Conservation (phyloP, 2,329 filamentous ascomycete genomes). For the Periconia digitata region DNA sequence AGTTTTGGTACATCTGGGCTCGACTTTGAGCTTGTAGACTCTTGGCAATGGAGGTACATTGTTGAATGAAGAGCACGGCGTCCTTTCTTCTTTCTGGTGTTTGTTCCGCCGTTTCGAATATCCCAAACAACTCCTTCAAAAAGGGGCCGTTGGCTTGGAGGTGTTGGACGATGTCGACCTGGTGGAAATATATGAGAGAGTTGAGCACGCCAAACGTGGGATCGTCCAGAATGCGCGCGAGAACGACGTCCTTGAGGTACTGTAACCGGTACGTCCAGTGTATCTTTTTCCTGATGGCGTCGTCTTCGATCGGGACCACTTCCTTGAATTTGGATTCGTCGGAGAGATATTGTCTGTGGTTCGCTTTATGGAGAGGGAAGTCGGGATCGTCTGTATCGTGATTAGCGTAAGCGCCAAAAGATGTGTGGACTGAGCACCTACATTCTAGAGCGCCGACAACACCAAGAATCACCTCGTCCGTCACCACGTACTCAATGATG, state of each 20-base stretch:
- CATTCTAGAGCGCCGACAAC: constrained; percentile 89
- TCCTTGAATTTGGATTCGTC: constrained; percentile 92
- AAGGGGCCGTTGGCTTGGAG: constrained; percentile 81
- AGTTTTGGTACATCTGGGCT: constrained; percentile 83
- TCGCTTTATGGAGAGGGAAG: constrained; percentile 95
- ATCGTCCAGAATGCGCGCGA: constrained; percentile 94
- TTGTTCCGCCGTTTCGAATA: constrained; percentile 69
- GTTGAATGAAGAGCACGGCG: constrained; percentile 93
- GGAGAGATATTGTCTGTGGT: constrained; percentile 89
- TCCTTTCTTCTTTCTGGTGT: constrained; percentile 82
- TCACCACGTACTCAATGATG: constrained; percentile 92
- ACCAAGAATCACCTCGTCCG: constrained; percentile 83
- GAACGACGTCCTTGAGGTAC: constrained; percentile 97
- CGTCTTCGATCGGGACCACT: constrained; percentile 88
- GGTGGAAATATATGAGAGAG: constrained; percentile 97
- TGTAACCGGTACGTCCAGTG: constrained; percentile 94
- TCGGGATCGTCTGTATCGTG: constrained; percentile 72
- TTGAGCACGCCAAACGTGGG: constrained; percentile 97
- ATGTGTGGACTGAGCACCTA: constrained; percentile 51
- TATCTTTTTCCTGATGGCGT: constrained; percentile 81
- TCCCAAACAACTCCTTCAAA: constrained; percentile 80
- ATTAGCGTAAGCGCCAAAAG: neutral
- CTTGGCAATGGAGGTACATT: constrained; percentile 92
- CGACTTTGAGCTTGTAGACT: constrained; percentile 84
- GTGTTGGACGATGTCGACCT: constrained; percentile 95